A percentile compares a stretch with the other conserved stretches of the same genome.
Evolutionary conservation across 148 eudicot genomes (phyloP).

Genomic region (Linanthus parryae): DNA sequence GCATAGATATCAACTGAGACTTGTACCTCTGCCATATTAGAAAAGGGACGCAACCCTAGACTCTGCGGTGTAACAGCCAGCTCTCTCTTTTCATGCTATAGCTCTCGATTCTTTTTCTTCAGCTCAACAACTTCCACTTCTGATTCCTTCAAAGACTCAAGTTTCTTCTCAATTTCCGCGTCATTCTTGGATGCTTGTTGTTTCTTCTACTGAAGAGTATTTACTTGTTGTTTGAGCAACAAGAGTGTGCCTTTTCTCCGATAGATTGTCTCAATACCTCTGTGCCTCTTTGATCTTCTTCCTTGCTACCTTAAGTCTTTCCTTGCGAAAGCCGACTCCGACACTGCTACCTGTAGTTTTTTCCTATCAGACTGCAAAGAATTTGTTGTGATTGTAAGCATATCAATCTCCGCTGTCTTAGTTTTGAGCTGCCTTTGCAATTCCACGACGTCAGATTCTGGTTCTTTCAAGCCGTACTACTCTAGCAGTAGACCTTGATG

Average conservation of each 20-base stretch:
- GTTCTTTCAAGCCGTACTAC: slow-evolving; percentile 94
- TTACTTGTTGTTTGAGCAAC: slow-evolving; percentile 91
- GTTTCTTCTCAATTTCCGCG: slow-evolving; percentile 67
- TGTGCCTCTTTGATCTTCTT: slow-evolving; percentile 85
- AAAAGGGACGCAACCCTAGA: slow-evolving; percentile 50
- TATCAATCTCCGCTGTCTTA: slow-evolving; percentile 84
- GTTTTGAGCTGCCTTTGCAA: slow-evolving; percentile 88
- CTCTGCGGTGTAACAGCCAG: slow-evolving; percentile 66
- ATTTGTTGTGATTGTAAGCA: slow-evolving; percentile 75
- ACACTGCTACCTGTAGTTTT: slow-evolving; percentile 79
- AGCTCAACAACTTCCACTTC: slow-evolving; percentile 79
- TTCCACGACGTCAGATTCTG: slow-evolving; percentile 74
- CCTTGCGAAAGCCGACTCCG: slow-evolving; percentile 42
- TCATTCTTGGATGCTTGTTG: slow-evolving; percentile 65
- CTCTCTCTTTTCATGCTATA: slow-evolving; percentile 92
- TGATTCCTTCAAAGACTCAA: slow-evolving; percentile 59
- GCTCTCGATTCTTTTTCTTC: slow-evolving; percentile 89
- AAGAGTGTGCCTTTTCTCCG: slow-evolving; percentile 91
- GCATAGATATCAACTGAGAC: background rate
- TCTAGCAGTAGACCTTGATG: slow-evolving; percentile 92
- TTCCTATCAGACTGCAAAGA: slow-evolving; percentile 85
- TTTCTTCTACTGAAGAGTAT: slow-evolving; percentile 71
- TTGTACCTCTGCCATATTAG: slow-evolving; percentile 83
- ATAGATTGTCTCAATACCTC: slow-evolving; percentile 84
- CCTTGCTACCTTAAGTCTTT: slow-evolving; percentile 81